Evolutionary conservation across 78 protist genomes (phyloP).

Genomic region (Planoprotostelium fungivorum): DNA sequence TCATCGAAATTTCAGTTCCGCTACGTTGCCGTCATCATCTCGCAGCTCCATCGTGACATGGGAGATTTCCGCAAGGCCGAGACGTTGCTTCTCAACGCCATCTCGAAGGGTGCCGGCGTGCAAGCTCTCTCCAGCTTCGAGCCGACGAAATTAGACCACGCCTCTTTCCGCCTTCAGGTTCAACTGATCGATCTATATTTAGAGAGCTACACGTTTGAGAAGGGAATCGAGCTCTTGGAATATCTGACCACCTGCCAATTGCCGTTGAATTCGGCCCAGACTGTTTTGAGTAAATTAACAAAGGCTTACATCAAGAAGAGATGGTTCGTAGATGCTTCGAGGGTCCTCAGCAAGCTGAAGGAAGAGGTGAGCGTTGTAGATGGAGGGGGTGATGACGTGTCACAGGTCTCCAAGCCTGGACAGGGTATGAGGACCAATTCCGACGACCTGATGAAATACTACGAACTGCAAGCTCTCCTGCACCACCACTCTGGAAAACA

Average conservation of each 20-base stretch:
- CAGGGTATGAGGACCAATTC: background rate
- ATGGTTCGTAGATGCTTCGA: constrained; percentile 37
- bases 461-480: background rate
- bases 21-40: background rate
- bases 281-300: constrained; percentile 16
- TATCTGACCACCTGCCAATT: constrained; percentile 32
- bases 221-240: constrained; percentile 37
- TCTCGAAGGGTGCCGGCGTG: background rate
- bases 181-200: constrained; percentile 42
- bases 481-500: background rate
- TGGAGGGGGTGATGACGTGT: no score
- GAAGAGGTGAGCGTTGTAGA: constrained; percentile 25
- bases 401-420: background rate
- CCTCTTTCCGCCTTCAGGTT: constrained; percentile 44
- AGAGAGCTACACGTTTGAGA: constrained; percentile 47
- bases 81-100: background rate
- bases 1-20: background rate
- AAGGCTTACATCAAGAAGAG: constrained; percentile 43
- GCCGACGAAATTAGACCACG: constrained; percentile 43
- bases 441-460: background rate
- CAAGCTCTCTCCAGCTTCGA: background rate
- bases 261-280: constrained; percentile 13
- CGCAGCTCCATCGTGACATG: background rate
- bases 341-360: constrained; percentile 20
- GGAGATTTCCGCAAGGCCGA: background rate